A percentile compares a stretch with the other conserved stretches of the same genome.
Conservation (phyloP, 495 filamentous ascomycete species). For the Penicillium taxi region DNA sequence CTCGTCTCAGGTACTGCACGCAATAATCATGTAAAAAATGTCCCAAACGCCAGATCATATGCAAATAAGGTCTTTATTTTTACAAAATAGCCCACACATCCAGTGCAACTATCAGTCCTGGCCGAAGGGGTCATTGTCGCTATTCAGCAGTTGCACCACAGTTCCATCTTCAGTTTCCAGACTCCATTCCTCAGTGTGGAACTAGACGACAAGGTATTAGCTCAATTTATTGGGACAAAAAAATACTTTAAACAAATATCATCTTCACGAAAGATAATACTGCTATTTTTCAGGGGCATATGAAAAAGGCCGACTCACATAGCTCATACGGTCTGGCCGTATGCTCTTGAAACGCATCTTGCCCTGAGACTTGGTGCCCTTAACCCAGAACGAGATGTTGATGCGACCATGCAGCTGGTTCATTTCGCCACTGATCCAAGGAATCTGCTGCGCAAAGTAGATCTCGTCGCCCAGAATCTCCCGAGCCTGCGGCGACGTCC, state of each 20-base stretch:
- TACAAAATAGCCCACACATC: slow-evolving; percentile 13
- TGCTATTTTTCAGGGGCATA: too few species aligned
- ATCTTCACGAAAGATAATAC: too few species aligned
- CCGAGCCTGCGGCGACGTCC: slow-evolving; percentile 66
- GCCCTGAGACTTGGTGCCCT: slow-evolving; percentile 64
- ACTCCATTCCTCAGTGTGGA: slow-evolving; percentile 72
- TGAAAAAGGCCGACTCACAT: slow-evolving; percentile 38
- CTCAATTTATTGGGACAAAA: too few species aligned
- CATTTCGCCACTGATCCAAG: slow-evolving; percentile 89
- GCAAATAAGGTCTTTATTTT: slow-evolving; percentile 18
- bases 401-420: slow-evolving; percentile 91
- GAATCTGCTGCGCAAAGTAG: slow-evolving; percentile 78
- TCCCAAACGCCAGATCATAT: slow-evolving; percentile 26
- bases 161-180: slow-evolving; percentile 58
- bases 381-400: slow-evolving; percentile 79
- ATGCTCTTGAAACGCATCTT: slow-evolving; percentile 75
- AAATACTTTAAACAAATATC: too few species aligned
- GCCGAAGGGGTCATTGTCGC: slow-evolving; percentile 51
- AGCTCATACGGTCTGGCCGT: slow-evolving; percentile 63
- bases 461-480: slow-evolving; percentile 82
- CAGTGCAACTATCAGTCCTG: slow-evolving; percentile 15
- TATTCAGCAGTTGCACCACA: slow-evolving; percentile 59
- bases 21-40: slow-evolving; percentile 9
- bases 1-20: too few species aligned
- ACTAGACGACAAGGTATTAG: slow-evolving; percentile 29